Evolutionary conservation across 306 rosid genomes (phyloP).

Genomic region (Medicago arabica): DNA sequence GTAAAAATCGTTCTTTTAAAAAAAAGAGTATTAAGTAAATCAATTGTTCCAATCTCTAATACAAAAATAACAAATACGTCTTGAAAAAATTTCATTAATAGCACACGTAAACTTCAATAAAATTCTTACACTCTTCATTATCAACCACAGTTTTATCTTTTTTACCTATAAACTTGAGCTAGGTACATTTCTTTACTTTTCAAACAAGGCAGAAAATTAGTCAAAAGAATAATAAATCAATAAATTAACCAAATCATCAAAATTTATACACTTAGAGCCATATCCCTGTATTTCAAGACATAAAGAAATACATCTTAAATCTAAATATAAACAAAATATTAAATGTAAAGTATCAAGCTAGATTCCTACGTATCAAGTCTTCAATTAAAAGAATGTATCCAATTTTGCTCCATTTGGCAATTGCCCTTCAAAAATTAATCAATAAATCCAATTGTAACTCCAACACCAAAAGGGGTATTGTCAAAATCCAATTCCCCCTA

Average conservation of each 20-base stretch:
- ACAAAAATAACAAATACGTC: background rate
- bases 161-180: background rate
- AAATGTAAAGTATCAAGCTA: constrained; percentile 34
- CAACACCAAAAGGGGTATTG: constrained; percentile 3
- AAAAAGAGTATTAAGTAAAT: background rate
- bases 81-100: background rate
- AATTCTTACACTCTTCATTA: background rate
- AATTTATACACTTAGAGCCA: constrained; percentile 12
- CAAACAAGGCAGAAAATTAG: background rate
- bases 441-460: constrained; percentile 59
- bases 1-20: no score
- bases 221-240: background rate
- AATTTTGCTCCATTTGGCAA: constrained; percentile 42
- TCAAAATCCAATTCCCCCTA: constrained; percentile 50
- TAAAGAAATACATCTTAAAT: constrained; percentile 1
- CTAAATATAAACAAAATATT: constrained; percentile 36
- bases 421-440: constrained; percentile 51
- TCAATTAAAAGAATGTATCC: constrained; percentile 47
- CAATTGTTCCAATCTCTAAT: background rate
- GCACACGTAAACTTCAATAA: background rate
- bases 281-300: constrained; percentile 15
- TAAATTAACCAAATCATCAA: background rate
- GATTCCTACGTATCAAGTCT: constrained; percentile 44
- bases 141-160: background rate
- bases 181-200: background rate